Evolutionary conservation across 768 basidiomycete genomes (phyloP).

Genomic region (Rhodotorula graminis): DNA sequence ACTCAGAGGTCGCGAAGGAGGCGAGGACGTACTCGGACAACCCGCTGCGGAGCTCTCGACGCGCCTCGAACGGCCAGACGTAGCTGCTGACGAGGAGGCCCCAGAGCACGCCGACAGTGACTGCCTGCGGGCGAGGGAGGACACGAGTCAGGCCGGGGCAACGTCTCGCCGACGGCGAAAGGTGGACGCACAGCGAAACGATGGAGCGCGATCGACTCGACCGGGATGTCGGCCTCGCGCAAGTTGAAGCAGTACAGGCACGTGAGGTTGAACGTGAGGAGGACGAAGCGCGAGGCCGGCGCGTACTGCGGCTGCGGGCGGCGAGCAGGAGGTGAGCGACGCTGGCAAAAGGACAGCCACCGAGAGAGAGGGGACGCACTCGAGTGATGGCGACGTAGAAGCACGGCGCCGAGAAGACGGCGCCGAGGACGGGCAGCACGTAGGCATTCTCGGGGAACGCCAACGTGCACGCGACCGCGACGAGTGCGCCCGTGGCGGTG

Average conservation of each 20-base stretch:
- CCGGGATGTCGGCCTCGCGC: slow-evolving; percentile 47
- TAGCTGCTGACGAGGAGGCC: slow-evolving; percentile 78
- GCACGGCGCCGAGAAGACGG: slow-evolving; percentile 85
- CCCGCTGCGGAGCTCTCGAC: slow-evolving; percentile 74
- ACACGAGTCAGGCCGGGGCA: not conserved
- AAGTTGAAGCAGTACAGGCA: slow-evolving; percentile 54
- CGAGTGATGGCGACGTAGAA: slow-evolving; percentile 81
- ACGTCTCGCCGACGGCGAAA: no score
- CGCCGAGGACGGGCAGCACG: slow-evolving; percentile 74
- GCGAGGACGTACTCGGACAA: slow-evolving; percentile 69
- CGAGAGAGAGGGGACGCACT: slow-evolving; percentile 27
- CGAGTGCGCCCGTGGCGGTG: slow-evolving; percentile 60
- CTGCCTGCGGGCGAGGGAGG: slow-evolving; percentile 50
- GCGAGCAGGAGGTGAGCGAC: slow-evolving; percentile 36
- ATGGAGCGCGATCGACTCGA: slow-evolving; percentile 65
- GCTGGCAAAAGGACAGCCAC: not conserved
- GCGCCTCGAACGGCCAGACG: slow-evolving; percentile 95
- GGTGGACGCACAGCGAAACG: slow-evolving; percentile 54
- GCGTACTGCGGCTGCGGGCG: slow-evolving; percentile 60
- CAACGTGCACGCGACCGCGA: slow-evolving; percentile 7
- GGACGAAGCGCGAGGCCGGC: slow-evolving; percentile 69
- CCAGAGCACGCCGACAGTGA: slow-evolving; percentile 81
- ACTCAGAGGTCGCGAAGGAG: not conserved
- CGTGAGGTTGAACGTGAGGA: slow-evolving; percentile 79
- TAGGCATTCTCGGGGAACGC: slow-evolving; percentile 70